Conservation (phyloP, 2,329 filamentous ascomycete genomes). For the Calonectria naviculata region DNA sequence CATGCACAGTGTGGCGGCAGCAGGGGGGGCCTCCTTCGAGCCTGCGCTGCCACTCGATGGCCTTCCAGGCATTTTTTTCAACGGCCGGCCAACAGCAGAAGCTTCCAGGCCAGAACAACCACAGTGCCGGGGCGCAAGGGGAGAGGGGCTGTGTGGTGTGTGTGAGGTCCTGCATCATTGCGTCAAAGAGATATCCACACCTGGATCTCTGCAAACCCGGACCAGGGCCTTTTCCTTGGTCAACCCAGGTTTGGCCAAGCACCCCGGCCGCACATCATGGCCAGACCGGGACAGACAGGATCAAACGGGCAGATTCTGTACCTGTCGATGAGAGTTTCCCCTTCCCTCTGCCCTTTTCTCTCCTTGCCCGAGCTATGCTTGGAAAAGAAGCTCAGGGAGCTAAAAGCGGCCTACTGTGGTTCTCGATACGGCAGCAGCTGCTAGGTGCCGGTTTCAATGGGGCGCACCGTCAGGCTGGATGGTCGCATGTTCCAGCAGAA, state of each 20-base stretch:
- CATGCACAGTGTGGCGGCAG: slow-evolving; percentile 19
- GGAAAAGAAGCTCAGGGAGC: slow-evolving; percentile 1
- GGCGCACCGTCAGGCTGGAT: slow-evolving; percentile 30
- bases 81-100: slow-evolving; percentile 22
- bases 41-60: slow-evolving; percentile 30
- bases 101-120: not conserved
- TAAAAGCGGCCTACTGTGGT: slow-evolving; percentile 27
- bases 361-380: not conserved
- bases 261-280: not conserved
- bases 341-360: not conserved
- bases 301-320: not conserved
- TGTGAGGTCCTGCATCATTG: slow-evolving; percentile 41
- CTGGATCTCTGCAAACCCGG: slow-evolving; percentile 10
- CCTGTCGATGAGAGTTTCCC: not conserved
- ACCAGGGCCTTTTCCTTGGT: not conserved
- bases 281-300: not conserved
- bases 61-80: slow-evolving; percentile 9
- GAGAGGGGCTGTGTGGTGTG: slow-evolving; percentile 18
- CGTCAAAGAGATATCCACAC: slow-evolving; percentile 39
- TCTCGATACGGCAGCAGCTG: slow-evolving; percentile 16
- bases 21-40: slow-evolving; percentile 13
- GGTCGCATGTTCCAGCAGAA: slow-evolving; percentile 41
- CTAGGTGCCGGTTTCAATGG: slow-evolving; percentile 9
- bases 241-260: slow-evolving; percentile 5
- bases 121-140: slow-evolving; percentile 7